A percentile compares a stretch with the other conserved stretches of the same genome.
phyloP scores from a whole-genome alignment of 1,284 basidiomycete genomes.

The Ganoderma lingzhi region DNA sequence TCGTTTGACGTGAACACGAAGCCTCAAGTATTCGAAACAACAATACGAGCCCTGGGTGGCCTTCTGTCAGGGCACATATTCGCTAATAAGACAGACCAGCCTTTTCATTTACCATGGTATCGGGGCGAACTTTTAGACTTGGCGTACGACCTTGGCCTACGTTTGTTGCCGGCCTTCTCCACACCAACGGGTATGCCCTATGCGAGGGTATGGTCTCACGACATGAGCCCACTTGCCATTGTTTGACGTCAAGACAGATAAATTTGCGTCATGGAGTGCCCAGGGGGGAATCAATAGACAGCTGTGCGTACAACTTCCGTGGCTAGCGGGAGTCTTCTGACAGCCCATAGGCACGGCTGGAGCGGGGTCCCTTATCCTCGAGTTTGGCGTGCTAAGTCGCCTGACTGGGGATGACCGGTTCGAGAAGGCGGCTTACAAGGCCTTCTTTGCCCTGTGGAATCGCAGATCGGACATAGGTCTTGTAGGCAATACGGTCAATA shows the following conservation, averaged over 20 bases:
- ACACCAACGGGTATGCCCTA: conserved; percentile 91
- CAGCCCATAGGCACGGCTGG: conserved; percentile 79
- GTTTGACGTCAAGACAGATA: conserved; percentile 53
- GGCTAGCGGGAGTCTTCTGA: background rate
- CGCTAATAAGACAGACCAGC: conserved; percentile 68
- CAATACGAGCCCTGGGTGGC: conserved; percentile 89
- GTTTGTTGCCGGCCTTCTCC: conserved; percentile 88
- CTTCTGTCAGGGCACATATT: conserved; percentile 88
- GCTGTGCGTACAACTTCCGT: conserved; percentile 60
- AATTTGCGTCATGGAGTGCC: conserved; percentile 79
- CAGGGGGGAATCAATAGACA: conserved; percentile 76
- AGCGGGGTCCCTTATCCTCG: conserved; percentile 90
- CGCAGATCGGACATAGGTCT: conserved; percentile 82
- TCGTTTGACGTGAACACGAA: conserved; percentile 90
- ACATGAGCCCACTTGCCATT: background rate
- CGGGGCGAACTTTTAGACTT: conserved; percentile 77
- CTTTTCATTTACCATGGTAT: conserved; percentile 83
- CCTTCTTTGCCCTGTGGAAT: conserved; percentile 94
- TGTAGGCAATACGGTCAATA: conserved; percentile 89
- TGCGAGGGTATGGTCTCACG: conserved; percentile 70
- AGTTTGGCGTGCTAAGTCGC: conserved; percentile 91
- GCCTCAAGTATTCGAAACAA: conserved; percentile 93
- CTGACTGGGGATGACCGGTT: conserved; percentile 88
- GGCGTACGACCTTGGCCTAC: conserved; percentile 85
- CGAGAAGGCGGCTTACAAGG: conserved; percentile 84